phyloP scores from a whole-genome alignment of 306 rosid genomes.

The Albizia julibrissin region DNA sequence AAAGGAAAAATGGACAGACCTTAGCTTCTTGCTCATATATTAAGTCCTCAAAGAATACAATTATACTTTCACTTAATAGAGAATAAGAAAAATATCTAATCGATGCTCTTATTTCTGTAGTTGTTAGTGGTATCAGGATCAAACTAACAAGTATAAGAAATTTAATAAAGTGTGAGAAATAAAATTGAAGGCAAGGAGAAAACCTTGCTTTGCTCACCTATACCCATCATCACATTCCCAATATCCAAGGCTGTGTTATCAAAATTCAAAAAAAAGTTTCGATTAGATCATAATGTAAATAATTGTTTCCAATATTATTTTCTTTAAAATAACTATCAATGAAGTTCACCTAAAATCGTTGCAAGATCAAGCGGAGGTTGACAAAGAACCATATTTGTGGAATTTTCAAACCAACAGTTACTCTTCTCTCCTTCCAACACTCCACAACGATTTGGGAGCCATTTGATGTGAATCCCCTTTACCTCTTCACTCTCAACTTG shows the following conservation, averaged over 20 bases:
- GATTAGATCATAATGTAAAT: neutral
- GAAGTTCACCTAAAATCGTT: neutral
- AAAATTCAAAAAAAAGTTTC: neutral
- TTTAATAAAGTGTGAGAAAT: neutral
- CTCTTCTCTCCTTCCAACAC: neutral
- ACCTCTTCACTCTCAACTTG: neutral
- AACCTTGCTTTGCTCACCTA: neutral
- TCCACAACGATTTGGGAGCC: neutral
- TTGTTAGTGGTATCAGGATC: too few species aligned
- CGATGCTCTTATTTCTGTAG: neutral
- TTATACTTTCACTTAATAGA: too few species aligned
- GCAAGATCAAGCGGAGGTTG: neutral
- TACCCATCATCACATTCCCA: accelerated
- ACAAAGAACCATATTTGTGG: conserved; percentile 16
- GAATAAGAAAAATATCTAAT: neutral
- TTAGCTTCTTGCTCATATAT: too few species aligned
- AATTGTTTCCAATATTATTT: neutral
- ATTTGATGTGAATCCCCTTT: conserved; percentile 12
- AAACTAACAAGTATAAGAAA: too few species aligned
- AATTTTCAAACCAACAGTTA: neutral
- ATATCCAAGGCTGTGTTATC: neutral
- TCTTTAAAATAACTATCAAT: too few species aligned
- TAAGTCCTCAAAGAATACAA: too few species aligned
- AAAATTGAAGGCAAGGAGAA: neutral
- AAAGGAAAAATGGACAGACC: too few species aligned